These are phyloP conservation scores for Pseudopyrenochaeta lycopersici DNA, from an alignment of 2,329 filamentous ascomycete genomes.

Conservation along the genomic window DNA sequence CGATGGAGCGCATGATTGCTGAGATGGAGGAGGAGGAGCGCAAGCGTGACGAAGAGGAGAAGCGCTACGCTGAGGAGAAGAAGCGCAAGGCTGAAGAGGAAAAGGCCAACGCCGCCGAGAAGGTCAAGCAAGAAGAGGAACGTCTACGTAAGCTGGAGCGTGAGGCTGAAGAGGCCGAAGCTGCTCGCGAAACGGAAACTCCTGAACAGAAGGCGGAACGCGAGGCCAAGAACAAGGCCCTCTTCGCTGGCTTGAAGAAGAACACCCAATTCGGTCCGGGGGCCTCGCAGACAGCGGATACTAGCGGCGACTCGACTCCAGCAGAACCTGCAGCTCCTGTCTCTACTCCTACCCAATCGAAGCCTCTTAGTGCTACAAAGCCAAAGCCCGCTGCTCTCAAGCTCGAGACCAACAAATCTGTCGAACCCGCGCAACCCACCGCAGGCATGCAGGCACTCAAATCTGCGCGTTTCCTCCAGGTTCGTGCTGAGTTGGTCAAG, in stretches of 20 bases:
- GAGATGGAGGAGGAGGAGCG: constrained; percentile 63
- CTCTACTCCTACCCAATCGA: constrained; percentile 28
- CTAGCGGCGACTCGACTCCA: constrained; percentile 43
- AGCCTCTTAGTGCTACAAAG: constrained; percentile 66
- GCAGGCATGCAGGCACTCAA: constrained; percentile 93
- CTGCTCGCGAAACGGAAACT: constrained; percentile 51
- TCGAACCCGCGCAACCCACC: constrained; percentile 92
- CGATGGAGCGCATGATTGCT: constrained; percentile 68
- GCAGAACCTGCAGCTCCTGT: constrained; percentile 57
- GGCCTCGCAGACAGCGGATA: constrained; percentile 43
- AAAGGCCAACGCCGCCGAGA: constrained; percentile 61
- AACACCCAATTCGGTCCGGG: constrained; percentile 57
- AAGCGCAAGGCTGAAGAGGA: constrained; percentile 67
- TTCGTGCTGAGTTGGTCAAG: constrained; percentile 74
- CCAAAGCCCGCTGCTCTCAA: constrained; percentile 90
- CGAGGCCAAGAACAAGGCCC: constrained; percentile 40
- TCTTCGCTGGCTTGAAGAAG: constrained; percentile 61
- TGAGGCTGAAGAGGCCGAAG: constrained; percentile 60
- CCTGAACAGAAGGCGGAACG: constrained; percentile 54
- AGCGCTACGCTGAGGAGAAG: constrained; percentile 75
- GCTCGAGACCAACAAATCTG: constrained; percentile 82
- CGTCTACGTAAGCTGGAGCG: constrained; percentile 59
- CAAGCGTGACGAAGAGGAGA: constrained; percentile 72
- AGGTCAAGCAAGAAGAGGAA: constrained; percentile 61
- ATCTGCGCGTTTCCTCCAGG: constrained; percentile 85